phyloP scores from a whole-genome alignment of 768 basidiomycete species.

The Plicaturopsis crispa region DNA sequence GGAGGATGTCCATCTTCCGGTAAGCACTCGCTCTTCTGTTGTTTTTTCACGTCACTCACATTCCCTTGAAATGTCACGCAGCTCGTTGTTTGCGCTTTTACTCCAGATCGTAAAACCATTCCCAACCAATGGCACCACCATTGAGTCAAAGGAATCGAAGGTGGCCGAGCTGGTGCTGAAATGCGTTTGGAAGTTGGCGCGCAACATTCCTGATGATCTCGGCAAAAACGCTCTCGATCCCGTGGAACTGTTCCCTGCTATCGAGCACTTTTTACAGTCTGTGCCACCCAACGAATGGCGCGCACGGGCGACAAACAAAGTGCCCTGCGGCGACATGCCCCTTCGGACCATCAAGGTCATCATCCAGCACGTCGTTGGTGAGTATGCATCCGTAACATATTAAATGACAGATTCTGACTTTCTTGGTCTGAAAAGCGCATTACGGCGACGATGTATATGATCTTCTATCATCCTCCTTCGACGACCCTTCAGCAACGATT shows the following conservation, averaged over 20 bases:
- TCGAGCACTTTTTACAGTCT: constrained; percentile 90
- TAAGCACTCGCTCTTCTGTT: constrained; percentile 25
- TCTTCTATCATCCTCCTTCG: constrained; percentile 82
- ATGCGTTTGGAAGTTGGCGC: constrained; percentile 96
- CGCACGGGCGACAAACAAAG: constrained; percentile 79
- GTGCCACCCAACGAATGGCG: constrained; percentile 97
- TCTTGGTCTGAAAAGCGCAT: too few species aligned
- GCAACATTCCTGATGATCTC: constrained; percentile 90
- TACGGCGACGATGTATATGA: constrained; percentile 90
- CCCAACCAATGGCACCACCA: constrained; percentile 60
- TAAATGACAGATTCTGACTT: constrained; percentile 9
- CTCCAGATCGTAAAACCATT: constrained; percentile 81
- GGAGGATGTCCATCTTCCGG: constrained; percentile 89
- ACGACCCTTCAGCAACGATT: constrained; percentile 95
- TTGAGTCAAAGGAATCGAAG: constrained; percentile 76
- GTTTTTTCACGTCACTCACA: constrained; percentile 4
- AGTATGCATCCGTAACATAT: constrained; percentile 24
- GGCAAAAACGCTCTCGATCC: constrained; percentile 75
- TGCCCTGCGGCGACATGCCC: constrained; percentile 98
- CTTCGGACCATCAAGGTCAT: constrained; percentile 96
- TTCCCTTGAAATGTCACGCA: constrained; percentile 18
- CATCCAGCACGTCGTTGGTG: constrained; percentile 93
- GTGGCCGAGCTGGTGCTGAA: constrained; percentile 91
- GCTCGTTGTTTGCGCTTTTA: constrained; percentile 75
- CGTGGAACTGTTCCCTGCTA: constrained; percentile 82